Evolutionary conservation across 2,329 filamentous ascomycete genomes (phyloP), one percentile per base, ranked within the genome.

Genomic region (Fusarium tanahbumbuense): DNA sequence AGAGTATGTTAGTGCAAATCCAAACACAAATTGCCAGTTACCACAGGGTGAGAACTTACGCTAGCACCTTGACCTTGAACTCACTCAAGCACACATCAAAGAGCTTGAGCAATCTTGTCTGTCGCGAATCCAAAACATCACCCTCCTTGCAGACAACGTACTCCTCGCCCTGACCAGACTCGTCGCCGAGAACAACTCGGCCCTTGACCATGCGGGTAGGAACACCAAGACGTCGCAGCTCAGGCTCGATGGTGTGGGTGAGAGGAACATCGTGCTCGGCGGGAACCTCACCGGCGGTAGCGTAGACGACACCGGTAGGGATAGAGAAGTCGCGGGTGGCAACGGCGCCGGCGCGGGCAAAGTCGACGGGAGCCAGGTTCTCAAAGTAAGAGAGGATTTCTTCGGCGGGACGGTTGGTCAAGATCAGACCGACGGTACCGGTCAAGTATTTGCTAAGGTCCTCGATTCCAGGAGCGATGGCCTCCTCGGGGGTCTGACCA

Each of bases 21-120:
- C 20, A 8, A 15, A 16, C 20, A 15, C 22, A 10, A 11, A 15
- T 30, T 30, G 25, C 28, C 22, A 22, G 12, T 2, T 27, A 12
- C 20, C n/a, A 46, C 20, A 10, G 13, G 34, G 37, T 22, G 9
- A 67, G 42, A 46, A 85, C 86, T 80, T 86, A 91, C 77, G 94
- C 94, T 80, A 92, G 83, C 71, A 97, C 83, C 76, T 89, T 87
- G 62, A 99, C 90, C 79, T 87, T 91, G 84, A 99, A 99, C 83
- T 98, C 94, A 62, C 93, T 93, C 82, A 96, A 89, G 68, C 92
- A 93, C 60, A 98, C 89, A 56, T 93, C 92, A 82, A 99, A 98
- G 76, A 97, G 86, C 88, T 98, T 98, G 81, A 99, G 81, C 77
- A 99, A 83, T 70, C 94, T 91, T 60, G 96, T 98, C 86, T 99